phyloP scores from a whole-genome alignment of 164 flowering plant genomes.

The Tetracentron sinense region DNA sequence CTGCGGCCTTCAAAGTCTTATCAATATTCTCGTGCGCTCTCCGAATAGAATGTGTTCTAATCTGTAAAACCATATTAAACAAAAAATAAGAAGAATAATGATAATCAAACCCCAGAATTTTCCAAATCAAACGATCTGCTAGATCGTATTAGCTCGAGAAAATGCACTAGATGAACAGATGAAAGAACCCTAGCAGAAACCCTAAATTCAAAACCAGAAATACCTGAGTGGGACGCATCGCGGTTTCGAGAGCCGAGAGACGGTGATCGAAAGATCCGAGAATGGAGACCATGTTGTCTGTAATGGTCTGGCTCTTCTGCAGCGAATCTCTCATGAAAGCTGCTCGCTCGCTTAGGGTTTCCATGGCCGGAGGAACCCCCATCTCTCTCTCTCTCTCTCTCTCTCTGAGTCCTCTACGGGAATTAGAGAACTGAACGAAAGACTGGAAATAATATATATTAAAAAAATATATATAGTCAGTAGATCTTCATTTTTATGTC shows the following conservation, averaged over 20 bases:
- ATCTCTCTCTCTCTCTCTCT: slow-evolving; percentile 19
- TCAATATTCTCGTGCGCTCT: slow-evolving; percentile 94
- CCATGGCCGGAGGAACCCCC: slow-evolving; percentile 58
- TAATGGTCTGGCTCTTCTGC: slow-evolving; percentile 79
- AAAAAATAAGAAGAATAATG: background rate
- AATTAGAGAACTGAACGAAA: too few relatives aligned
- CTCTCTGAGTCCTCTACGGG: background rate
- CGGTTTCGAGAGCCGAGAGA: slow-evolving; percentile 93
- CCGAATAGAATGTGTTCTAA: slow-evolving; percentile 83
- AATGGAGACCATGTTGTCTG: slow-evolving; percentile 77
- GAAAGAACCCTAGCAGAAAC: background rate
- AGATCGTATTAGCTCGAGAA: background rate
- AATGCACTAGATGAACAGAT: background rate
- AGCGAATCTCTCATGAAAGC: slow-evolving; percentile 65
- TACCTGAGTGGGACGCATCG: slow-evolving; percentile 98
- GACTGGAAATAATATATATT: too few relatives aligned
- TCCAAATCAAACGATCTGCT: background rate
- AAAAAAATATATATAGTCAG: too few relatives aligned
- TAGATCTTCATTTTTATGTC: too few relatives aligned
- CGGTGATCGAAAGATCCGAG: slow-evolving; percentile 96
- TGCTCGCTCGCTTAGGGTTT: slow-evolving; percentile 53
- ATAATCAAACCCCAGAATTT: background rate
- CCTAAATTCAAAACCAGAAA: background rate
- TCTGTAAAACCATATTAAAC: slow-evolving; percentile 30
- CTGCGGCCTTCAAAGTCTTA: slow-evolving; percentile 86